phyloP scores from a whole-genome alignment of 106 monocot species.

The Dactylorhiza incarnata region DNA sequence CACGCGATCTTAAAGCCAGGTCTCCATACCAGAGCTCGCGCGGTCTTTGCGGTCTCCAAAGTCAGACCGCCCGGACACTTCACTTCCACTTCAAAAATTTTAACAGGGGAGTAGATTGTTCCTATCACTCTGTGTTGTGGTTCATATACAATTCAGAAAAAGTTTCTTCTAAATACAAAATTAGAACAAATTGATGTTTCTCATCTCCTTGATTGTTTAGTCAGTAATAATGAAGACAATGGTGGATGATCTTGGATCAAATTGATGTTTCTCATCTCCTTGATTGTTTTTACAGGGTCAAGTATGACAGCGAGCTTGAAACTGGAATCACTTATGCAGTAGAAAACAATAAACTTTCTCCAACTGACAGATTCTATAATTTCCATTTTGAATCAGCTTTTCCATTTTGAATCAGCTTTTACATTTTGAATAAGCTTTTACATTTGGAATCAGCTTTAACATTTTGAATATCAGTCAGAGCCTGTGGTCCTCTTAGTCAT shows the following conservation, averaged over 20 bases:
- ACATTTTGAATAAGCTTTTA: too few species aligned
- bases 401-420: too few species aligned
- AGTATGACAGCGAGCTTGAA: conserved; percentile 76
- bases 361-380: conserved; percentile 81
- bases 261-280: conserved; percentile 78
- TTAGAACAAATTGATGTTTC: conserved; percentile 39
- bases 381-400: too few species aligned
- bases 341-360: conserved; percentile 51
- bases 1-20: too few species aligned
- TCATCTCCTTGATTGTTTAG: conserved; percentile 22
- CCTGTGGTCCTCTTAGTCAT: conserved; percentile 1
- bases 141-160: conserved; percentile 56
- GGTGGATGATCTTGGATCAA: conserved; percentile 57
- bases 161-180: conserved; percentile 60
- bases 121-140: conserved; percentile 66
- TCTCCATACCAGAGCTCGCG: too few species aligned
- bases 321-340: conserved; percentile 63
- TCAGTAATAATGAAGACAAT: conserved; percentile 17
- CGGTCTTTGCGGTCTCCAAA: too few species aligned
- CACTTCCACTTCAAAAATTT: too few species aligned
- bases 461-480: background rate
- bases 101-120: conserved; percentile 91
- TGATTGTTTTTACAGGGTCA: conserved; percentile 94
- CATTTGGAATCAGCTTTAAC: background rate
- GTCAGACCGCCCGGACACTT: too few species aligned